Evolutionary conservation across 2,329 filamentous ascomycete species (phyloP), one percentile per base, ranked within the genome.

Genomic region (Clonostachys byssicola): DNA sequence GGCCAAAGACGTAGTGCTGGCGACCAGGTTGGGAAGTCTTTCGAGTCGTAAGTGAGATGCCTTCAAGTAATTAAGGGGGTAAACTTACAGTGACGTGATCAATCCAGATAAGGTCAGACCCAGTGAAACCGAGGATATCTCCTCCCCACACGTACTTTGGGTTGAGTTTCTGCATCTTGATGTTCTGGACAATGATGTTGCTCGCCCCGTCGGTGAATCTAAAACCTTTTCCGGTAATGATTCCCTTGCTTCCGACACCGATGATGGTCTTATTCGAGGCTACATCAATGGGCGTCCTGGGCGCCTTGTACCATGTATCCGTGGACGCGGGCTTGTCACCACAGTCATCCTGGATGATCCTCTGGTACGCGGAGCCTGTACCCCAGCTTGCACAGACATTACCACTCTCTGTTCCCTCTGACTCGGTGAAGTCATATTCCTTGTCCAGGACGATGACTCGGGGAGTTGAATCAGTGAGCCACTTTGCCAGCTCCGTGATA

Each of bases 111-210:
- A 71, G 52, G 50, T 74, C 72, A 14, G 67, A 59, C 42, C 68
- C 64, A 47, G 77, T 64, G 8, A 81, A 59, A 38, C 74, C 77
- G 58, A 82, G 77, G 38, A 72, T 78, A 57, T 81, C 78, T 45
- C 78, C 78, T 47, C 78, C 78, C 78, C 78, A 82, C 54, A 82
- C 75, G 54, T 79, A 77, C 59, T 76, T 57, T n/a, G 77, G 71
- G 67, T 82, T 81, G 43, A 82, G 63, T 6, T 78, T 65, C 45
- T 75, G 78, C 56, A 81, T 71, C 44, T 74, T 70, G 47, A 80
- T 64, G 62, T 79, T 81, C 68, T 80, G 80, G 60, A 83, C 75
- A 58, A 84, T 83, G 58, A 85, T 65, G 61, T 83, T 81, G 50
- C 56, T 61, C 58, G 60, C 71, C 17, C 68, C 68, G 46, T 66